Percentiles rank a stretch among this genome's conserved stretches.
Conservation (phyloP, 2,329 filamentous ascomycete genomes). For the Fusarium devonianum region DNA sequence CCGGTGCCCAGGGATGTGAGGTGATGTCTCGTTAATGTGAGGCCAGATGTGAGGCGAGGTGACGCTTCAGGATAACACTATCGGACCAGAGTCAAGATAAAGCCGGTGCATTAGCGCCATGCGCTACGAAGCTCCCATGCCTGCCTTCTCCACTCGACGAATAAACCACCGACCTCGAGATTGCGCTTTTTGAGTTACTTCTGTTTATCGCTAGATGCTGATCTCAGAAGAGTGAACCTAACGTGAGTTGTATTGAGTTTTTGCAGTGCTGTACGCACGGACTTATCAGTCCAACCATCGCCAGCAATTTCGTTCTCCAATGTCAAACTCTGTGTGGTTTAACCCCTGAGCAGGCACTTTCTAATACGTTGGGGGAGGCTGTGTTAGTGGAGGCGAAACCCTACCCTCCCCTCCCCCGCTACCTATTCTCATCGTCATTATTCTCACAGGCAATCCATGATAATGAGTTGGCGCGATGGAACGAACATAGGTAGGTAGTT, state of each 20-base stretch:
- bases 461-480: no score
- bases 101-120: constrained; percentile 38
- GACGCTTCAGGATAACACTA: constrained; percentile 12
- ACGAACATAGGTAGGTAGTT: no score
- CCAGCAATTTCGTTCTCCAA: no score
- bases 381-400: no score
- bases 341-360: no score
- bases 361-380: no score
- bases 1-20: constrained; percentile 1
- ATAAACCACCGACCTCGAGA: constrained; percentile 16
- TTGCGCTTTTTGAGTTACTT: background rate
- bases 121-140: constrained; percentile 23
- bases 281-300: no score
- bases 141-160: constrained; percentile 11
- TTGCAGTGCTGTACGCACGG: background rate
- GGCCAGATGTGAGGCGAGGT: constrained; percentile 27
- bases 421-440: background rate
- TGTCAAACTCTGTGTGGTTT: constrained; percentile 6
- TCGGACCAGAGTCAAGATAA: constrained; percentile 29
- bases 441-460: background rate
- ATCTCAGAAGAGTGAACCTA: background rate
- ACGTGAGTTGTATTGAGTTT: background rate
- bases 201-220: background rate
- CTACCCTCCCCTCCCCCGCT: no score
- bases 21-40: constrained; percentile 19